Evolutionary conservation across 805 yeast genomes (phyloP).

Genomic region (Starmerella etchellsii): DNA sequence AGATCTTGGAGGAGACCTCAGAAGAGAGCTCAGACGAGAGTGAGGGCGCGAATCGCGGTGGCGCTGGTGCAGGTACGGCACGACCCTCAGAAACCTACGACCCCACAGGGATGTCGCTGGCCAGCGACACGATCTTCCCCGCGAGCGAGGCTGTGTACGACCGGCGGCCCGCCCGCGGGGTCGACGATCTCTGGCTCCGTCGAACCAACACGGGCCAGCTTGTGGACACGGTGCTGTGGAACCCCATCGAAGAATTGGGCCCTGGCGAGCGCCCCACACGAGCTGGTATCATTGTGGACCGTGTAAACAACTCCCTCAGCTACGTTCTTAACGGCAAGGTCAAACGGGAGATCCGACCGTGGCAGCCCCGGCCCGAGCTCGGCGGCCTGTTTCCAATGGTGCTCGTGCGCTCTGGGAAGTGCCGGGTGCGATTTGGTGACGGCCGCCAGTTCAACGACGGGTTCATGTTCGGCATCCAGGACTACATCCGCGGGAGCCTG

Average conservation of each 20-base stretch:
- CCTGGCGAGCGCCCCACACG: neutral
- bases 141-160: neutral
- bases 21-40: no score
- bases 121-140: neutral
- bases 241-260: neutral
- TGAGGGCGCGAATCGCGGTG: no score
- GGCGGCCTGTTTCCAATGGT: conserved; percentile 2
- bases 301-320: neutral
- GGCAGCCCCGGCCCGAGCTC: neutral
- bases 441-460: conserved; percentile 6
- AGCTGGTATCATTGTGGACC: conserved; percentile 2
- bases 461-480: conserved; percentile 4
- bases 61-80: no score
- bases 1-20: neutral
- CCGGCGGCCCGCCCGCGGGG: neutral
- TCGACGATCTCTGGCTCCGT: neutral
- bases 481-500: neutral
- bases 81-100: no score
- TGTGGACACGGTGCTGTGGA: neutral
- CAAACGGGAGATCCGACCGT: no score
- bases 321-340: neutral
- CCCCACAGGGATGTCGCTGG: neutral
- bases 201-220: neutral
- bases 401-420: neutral
- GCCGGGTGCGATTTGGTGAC: conserved; percentile 1